Evolutionary conservation across 2,329 filamentous ascomycete species (phyloP), one percentile per base, ranked within the genome.

Genomic region (Penicillium fuscoglaucum): DNA sequence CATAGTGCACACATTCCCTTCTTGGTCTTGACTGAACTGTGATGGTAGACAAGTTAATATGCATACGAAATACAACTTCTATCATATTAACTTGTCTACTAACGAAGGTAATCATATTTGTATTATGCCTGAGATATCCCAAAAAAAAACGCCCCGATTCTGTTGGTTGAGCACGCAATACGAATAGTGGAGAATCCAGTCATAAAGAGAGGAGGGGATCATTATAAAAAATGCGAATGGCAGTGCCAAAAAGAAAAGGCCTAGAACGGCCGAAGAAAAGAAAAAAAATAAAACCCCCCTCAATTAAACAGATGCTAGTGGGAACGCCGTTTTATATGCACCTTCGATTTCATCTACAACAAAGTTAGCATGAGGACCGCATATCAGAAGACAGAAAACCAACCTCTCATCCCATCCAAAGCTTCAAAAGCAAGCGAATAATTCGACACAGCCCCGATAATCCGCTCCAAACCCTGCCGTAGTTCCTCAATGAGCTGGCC

Each of bases 371-470:
- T n/a, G 6, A 56, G 19, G 1, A 28, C 7, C 10, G n/a, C 1
- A n/a, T 8, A 43, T 8, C 19, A 53, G 37, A 15, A 45, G 4
- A 12, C 28, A 26, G 26, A 54, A 43, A 5, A 62, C 65, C 61
- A 53, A 78, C 76, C 76, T 76, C 74, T 74, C 76, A 78, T 78
- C 33, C 76, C 76, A 64, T 73, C 72, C 58, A 78, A 65, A 13
- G 76, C 76, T 63, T 78, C 76, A 61, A 77, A 78, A 53, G 74
- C 75, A 61, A 68, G 64, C 4, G 76, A 74, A 59, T 77, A 78
- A 61, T 78, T 78, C 9, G 68, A 69, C 8, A 76, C 67, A 17
- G 74, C 70, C 1, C 52, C 60, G 33, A 78, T 73, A 21, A 78
- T 72, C 19, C 69, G 67, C 48, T 75, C 67, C n/a, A 78, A 61